These are phyloP conservation scores for Acanthamoeba healyi DNA, from an alignment of 208 protist genomes.

Conservation along the genomic window DNA sequence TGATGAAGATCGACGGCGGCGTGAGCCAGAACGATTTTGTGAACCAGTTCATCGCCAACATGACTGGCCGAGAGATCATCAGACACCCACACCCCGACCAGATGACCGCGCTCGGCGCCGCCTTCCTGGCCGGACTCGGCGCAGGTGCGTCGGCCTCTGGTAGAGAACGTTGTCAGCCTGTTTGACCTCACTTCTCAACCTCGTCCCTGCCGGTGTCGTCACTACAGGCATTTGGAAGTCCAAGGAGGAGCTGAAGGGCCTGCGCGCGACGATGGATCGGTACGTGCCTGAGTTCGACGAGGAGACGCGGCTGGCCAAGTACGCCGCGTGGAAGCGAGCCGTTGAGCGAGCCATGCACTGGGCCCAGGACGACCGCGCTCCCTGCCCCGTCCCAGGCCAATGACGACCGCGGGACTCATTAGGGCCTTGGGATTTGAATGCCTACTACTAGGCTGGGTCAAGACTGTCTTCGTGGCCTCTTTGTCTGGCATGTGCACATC, in stretches of 20 bases:
- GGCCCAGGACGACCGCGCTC: conserved; percentile 23
- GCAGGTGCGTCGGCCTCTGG: conserved; percentile 1
- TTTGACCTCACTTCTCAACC: neutral
- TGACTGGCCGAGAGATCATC: conserved; percentile 74
- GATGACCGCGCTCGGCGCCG: conserved; percentile 75
- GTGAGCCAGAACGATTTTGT: conserved; percentile 86
- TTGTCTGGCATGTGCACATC: too few species aligned
- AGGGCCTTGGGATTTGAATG: too few species aligned
- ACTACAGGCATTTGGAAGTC: conserved; percentile 76
- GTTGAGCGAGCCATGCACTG: conserved; percentile 77
- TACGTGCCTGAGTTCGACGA: conserved; percentile 56
- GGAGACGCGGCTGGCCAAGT: conserved; percentile 60
- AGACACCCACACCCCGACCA: conserved; percentile 73
- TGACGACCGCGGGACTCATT: too few species aligned
- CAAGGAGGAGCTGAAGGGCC: conserved; percentile 74
- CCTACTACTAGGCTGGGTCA: too few species aligned
- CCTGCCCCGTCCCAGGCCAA: too few species aligned
- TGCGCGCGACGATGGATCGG: conserved; percentile 46
- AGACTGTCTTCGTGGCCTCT: too few species aligned
- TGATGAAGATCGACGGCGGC: conserved; percentile 80
- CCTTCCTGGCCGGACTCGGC: conserved; percentile 77
- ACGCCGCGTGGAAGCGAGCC: conserved; percentile 77
- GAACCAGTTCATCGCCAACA: conserved; percentile 77
- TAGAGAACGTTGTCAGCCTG: neutral
- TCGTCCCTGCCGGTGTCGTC: neutral